Base-by-base conservation (phyloP, 306 rosid genomes). In the Vachellia pachyceras region DNA sequence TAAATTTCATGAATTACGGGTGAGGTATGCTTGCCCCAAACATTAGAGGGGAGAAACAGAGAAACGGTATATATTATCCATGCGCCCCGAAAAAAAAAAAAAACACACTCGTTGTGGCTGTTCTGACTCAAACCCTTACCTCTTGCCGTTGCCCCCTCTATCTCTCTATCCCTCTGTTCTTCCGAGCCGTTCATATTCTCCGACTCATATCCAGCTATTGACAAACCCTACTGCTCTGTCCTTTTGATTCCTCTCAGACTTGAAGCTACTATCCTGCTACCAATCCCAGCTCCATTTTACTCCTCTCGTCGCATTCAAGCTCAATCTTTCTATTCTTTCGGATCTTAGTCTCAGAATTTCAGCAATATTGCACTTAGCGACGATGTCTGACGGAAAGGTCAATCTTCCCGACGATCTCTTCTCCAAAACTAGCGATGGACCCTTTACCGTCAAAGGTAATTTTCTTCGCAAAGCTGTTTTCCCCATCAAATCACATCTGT, bases 401-500 rank as follows among this genome's bases (percentile, higher is more conserved):
- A 87, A 86, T 87, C 91, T 91, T 42, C 92, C 92, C 20, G 91
- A 89, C 76, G 95, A 89, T 89, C 91, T 88, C 82, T 85, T 84
- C 22, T 83, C 92, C 58, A 89, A 79, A 69, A 39, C 75, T 54
- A 57, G 81, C 25, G 95, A 89, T 81, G 81, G 80, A 14, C 79
- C 71, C 83, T 75, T 74, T 69, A 54, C 86, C 71, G 41, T 66
- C 83, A 80, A 87, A 84, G 87, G 94, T 90, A 55, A 35, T 83
- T 10, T 47, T 60, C 17, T 72, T 77, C 72, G 36, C 73, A 79
- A 80, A 87, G 85, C 44, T 54, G 20, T 46, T 58, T 44, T 69
- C 20, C 20, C 5, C 5, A 74, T 72, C 7, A 7, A 72, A 66
- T 39, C 50, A 25, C 71, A 14, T 45, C 77, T 79, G 12, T 23